Evolutionary conservation across 2,329 filamentous ascomycete genomes (phyloP).

Genomic region (Fusarium burgessii): DNA sequence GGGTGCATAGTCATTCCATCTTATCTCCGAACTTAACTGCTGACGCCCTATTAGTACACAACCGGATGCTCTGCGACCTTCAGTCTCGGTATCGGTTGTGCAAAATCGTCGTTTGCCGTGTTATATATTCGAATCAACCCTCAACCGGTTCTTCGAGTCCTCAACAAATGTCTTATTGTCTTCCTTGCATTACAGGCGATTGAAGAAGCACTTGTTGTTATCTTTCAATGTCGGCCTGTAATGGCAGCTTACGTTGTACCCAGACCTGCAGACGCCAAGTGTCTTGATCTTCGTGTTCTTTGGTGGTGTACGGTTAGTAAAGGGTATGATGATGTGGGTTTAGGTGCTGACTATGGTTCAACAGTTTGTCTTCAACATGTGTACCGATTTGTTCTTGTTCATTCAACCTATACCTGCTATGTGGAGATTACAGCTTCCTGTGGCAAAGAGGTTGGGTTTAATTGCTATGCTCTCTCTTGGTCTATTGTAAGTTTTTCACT

Average conservation of each 20-base stretch:
- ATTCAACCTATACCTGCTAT: constrained; percentile 55
- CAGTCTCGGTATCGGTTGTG: constrained; percentile 47
- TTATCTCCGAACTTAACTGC: background rate
- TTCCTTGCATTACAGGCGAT: constrained; percentile 48
- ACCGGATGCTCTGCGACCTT: constrained; percentile 46
- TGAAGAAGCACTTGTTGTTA: constrained; percentile 47
- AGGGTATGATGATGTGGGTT: too few relatives aligned
- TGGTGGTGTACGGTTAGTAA: constrained; percentile 51
- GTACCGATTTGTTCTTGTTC: constrained; percentile 53
- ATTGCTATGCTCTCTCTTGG: constrained; percentile 48
- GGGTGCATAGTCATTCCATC: background rate
- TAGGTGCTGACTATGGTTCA: background rate
- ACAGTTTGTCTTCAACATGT: constrained; percentile 52
- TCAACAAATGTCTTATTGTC: constrained; percentile 47
- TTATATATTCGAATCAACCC: constrained; percentile 50
- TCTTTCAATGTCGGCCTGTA: constrained; percentile 48
- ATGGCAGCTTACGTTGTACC: constrained; percentile 44
- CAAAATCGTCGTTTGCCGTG: constrained; percentile 51
- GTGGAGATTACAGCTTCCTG: constrained; percentile 51
- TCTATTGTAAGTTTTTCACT: constrained; percentile 35
- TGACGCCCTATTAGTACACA: constrained; percentile 20
- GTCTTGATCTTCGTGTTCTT: constrained; percentile 46
- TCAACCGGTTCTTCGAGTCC: constrained; percentile 35
- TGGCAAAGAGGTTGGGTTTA: constrained; percentile 46
- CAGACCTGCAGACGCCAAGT: constrained; percentile 36